Percentiles rank a stretch among this genome's conserved stretches.
These are phyloP conservation scores for Mycena belliarum DNA, from an alignment of 768 basidiomycete genomes.

Conservation along the genomic window DNA sequence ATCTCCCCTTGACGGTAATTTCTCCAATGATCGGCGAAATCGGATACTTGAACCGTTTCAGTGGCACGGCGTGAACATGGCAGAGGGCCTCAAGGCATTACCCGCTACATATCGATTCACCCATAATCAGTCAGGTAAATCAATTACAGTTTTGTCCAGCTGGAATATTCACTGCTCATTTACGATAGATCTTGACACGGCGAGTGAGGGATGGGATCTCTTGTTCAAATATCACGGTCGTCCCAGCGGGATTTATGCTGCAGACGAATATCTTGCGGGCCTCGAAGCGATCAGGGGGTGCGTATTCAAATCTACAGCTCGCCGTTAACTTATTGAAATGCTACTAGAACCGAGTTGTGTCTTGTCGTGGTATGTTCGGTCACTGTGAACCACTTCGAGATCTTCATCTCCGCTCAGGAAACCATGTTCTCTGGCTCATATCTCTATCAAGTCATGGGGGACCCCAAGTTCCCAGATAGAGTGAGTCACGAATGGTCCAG, in stretches of 20 bases:
- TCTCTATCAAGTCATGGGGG: conserved; percentile 57
- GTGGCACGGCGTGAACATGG: conserved; percentile 64
- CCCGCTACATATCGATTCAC: conserved; percentile 56
- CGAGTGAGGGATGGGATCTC: conserved; percentile 55
- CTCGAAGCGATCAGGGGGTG: conserved; percentile 55
- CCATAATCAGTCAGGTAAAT: conserved; percentile 53
- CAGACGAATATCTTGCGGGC: conserved; percentile 61
- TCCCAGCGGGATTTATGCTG: conserved; percentile 55
- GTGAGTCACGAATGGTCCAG: conserved; percentile 30
- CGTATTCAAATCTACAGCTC: neutral
- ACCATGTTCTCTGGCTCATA: conserved; percentile 63
- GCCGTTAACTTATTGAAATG: neutral
- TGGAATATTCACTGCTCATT: too few species aligned
- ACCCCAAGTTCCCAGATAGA: conserved; percentile 51
- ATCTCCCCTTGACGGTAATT: conserved; percentile 38
- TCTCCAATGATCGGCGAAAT: neutral
- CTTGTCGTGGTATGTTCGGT: conserved; percentile 46
- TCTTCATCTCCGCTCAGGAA: conserved; percentile 36
- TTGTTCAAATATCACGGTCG: conserved; percentile 61
- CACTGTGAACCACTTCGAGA: neutral
- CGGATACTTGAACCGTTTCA: conserved; percentile 25
- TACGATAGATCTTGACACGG: conserved; percentile 44
- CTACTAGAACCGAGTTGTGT: conserved; percentile 51
- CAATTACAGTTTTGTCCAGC: neutral
- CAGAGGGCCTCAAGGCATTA: conserved; percentile 56